Percentiles rank a stretch among this genome's conserved stretches.
These are phyloP conservation scores for Ambrosiella xylebori DNA, from an alignment of 2,329 filamentous ascomycete genomes.

Conservation along the genomic window DNA sequence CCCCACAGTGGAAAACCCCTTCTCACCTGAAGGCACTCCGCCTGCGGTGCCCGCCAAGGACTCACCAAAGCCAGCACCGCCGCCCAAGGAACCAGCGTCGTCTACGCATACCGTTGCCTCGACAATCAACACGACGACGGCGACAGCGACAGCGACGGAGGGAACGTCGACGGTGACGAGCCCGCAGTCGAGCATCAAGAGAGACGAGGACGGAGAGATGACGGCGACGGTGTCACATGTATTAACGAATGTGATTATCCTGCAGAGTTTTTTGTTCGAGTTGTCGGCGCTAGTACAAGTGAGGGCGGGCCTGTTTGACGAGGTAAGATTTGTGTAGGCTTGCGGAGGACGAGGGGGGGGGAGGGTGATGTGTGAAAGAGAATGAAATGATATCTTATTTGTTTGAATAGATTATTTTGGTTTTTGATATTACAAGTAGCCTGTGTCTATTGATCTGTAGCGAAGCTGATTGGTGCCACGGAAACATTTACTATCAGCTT, in stretches of 20 bases:
- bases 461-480: too few relatives aligned
- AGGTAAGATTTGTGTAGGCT: conserved; percentile 41
- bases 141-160: not conserved
- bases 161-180: conserved; percentile 9
- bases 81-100: conserved; percentile 13
- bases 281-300: conserved; percentile 59
- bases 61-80: conserved; percentile 12
- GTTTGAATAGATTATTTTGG: too few relatives aligned
- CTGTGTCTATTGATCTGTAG: too few relatives aligned
- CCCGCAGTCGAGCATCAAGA: conserved; percentile 17
- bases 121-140: conserved; percentile 1
- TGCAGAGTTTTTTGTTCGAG: conserved; percentile 68
- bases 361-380: not conserved
- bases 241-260: conserved; percentile 60
- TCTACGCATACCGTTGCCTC: conserved; percentile 13
- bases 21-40: not conserved
- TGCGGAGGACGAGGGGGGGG: not conserved
- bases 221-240: conserved; percentile 58
- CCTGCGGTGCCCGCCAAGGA: conserved; percentile 12
- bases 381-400: not conserved
- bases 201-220: conserved; percentile 17
- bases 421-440: too few relatives aligned
- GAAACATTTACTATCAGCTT: too few relatives aligned
- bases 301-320: conserved; percentile 57
- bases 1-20: not conserved